Evolutionary conservation across 768 basidiomycete genomes (phyloP).

Genomic region (Harrya chromipes): DNA sequence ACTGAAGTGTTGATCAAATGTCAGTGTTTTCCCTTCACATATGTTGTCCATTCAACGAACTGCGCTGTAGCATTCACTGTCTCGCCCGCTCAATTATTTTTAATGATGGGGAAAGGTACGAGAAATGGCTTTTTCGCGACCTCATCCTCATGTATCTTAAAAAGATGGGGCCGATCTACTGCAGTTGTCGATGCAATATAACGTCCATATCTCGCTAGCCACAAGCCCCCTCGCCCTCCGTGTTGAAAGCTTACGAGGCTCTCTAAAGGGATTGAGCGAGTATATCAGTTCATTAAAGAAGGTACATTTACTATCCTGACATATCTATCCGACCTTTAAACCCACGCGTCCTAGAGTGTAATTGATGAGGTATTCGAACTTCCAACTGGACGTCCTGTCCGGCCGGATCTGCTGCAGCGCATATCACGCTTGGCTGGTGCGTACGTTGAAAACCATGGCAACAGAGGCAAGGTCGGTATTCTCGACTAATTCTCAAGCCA

Average conservation of each 20-base stretch:
- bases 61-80: slow-evolving; percentile 49
- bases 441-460: slow-evolving; percentile 51
- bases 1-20: slow-evolving; percentile 47
- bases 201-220: slow-evolving; percentile 59
- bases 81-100: slow-evolving; percentile 57
- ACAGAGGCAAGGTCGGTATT: slow-evolving; percentile 39
- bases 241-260: slow-evolving; percentile 54
- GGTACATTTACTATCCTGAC: slow-evolving; percentile 30
- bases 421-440: slow-evolving; percentile 71
- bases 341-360: slow-evolving; percentile 16
- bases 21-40: slow-evolving; percentile 30
- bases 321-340: background rate
- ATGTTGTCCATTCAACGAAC: background rate
- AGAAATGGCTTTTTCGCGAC: background rate
- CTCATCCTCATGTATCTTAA: slow-evolving; percentile 7
- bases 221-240: slow-evolving; percentile 54
- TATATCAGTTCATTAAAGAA: slow-evolving; percentile 47
- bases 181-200: slow-evolving; percentile 54
- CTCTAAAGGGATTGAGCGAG: slow-evolving; percentile 46
- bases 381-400: slow-evolving; percentile 43
- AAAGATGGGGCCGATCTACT: slow-evolving; percentile 65
- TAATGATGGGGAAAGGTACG: slow-evolving; percentile 70
- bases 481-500: background rate
- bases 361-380: slow-evolving; percentile 38
- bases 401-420: slow-evolving; percentile 47